Conservation (phyloP, 139 green algal species). For the Chlamydomonas incerta region DNA sequence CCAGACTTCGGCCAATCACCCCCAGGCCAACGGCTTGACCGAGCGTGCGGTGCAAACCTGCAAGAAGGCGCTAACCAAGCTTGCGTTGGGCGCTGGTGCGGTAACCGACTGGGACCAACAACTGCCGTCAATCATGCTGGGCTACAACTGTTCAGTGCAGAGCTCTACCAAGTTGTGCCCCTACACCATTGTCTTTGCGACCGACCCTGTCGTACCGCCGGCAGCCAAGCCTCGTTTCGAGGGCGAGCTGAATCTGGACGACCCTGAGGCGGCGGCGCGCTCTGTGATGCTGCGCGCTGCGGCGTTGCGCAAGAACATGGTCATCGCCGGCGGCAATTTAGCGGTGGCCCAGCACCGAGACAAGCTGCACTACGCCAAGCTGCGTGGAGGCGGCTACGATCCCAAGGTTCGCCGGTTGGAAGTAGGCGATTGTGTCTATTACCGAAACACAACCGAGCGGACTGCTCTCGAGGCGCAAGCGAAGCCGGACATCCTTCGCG, state of each 20-base stretch:
- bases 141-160: too few species aligned
- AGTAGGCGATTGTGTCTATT: constrained; percentile 45
- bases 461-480: constrained; percentile 13
- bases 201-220: constrained; percentile 10
- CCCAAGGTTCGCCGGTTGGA: not conserved
- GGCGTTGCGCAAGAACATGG: too few species aligned
- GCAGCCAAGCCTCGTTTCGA: constrained; percentile 7
- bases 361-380: constrained; percentile 13
- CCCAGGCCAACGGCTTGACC: too few species aligned
- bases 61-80: not conserved
- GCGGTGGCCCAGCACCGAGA: constrained; percentile 50
- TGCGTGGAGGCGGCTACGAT: not conserved
- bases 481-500: not conserved
- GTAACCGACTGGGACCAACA: not conserved
- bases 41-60: too few species aligned
- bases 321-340: too few species aligned
- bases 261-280: not conserved
- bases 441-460: not conserved
- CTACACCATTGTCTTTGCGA: constrained; percentile 13
- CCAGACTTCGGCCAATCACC: constrained; percentile 28
- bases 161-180: constrained; percentile 3
- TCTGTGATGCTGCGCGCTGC: not conserved
- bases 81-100: too few species aligned
- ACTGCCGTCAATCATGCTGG: constrained; percentile 26
- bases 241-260: not conserved